Percentiles rank a stretch among this genome's conserved stretches.
These are phyloP conservation scores for Fusarium armeniacum DNA, from an alignment of 2,329 filamentous ascomycete genomes.

Conservation along the genomic window DNA sequence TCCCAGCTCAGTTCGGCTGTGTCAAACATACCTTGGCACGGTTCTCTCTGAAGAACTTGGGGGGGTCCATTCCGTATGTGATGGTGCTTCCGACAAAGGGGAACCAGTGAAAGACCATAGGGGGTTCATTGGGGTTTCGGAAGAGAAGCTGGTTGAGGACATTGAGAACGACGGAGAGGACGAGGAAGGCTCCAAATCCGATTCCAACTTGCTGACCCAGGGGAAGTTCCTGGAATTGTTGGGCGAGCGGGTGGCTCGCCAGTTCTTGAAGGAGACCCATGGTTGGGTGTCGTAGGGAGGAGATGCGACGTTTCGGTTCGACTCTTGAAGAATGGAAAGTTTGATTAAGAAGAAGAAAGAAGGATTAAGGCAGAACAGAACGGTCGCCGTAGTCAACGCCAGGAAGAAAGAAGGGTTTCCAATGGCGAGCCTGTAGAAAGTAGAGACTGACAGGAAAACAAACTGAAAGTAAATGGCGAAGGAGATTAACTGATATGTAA, in stretches of 20 bases:
- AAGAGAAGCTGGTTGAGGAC: conserved; percentile 83
- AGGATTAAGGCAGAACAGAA: conserved; percentile 7
- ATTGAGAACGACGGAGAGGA: conserved; percentile 78
- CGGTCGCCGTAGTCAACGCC: conserved; percentile 22
- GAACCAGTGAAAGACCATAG: conserved; percentile 84
- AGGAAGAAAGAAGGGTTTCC: conserved; percentile 26
- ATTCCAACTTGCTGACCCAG: conserved; percentile 63
- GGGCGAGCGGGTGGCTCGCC: conserved; percentile 63
- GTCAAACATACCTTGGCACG: conserved; percentile 75
- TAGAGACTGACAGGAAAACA: conserved; percentile 37
- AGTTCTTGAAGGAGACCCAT: conserved; percentile 72
- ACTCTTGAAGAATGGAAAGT: conserved; percentile 5
- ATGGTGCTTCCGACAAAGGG: conserved; percentile 91
- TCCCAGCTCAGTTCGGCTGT: background rate
- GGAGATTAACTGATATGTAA: conserved; percentile 54
- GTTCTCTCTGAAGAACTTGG: conserved; percentile 83
- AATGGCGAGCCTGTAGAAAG: conserved; percentile 39
- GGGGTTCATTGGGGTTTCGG: conserved; percentile 85
- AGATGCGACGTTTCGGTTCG: conserved; percentile 13
- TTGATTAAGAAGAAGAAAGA: background rate
- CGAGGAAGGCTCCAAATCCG: conserved; percentile 60
- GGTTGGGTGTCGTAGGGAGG: conserved; percentile 33
- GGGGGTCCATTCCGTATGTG: conserved; percentile 95
- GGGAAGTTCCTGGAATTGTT: conserved; percentile 64
- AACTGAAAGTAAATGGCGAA: conserved; percentile 44